A percentile compares a stretch with the other conserved stretches of the same genome.
These are phyloP conservation scores for Podospora conica DNA, from an alignment of 495 filamentous ascomycete species.

Conservation along the genomic window DNA sequence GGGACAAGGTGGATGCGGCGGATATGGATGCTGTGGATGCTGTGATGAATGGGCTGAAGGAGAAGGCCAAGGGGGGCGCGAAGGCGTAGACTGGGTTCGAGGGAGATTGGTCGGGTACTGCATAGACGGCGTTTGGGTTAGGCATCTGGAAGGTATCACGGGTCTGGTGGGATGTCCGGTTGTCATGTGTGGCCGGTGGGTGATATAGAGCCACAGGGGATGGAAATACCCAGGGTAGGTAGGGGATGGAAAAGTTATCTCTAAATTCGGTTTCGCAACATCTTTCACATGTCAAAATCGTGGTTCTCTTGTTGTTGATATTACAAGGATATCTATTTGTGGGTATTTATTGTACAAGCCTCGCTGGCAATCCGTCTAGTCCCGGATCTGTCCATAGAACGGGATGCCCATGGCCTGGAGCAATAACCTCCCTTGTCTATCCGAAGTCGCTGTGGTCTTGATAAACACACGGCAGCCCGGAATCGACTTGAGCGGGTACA, in stretches of 20 bases:
- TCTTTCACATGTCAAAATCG: background rate
- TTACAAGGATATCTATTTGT: slow-evolving; percentile 12
- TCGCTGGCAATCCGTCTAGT: slow-evolving; percentile 24
- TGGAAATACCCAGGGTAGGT: background rate
- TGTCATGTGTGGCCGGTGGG: background rate
- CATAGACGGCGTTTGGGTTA: slow-evolving; percentile 34
- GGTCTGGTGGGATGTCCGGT: background rate
- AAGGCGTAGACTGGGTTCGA: background rate
- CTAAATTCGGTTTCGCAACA: background rate
- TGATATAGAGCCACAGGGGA: background rate
- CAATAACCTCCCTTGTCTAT: slow-evolving; percentile 84
- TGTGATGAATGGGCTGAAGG: slow-evolving; percentile 61
- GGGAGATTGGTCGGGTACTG: slow-evolving; percentile 10
- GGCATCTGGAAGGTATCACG: background rate
- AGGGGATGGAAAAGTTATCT: background rate
- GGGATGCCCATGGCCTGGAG: slow-evolving; percentile 76
- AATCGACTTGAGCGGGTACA: slow-evolving; percentile 58
- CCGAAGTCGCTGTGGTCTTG: slow-evolving; percentile 82
- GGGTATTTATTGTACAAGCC: slow-evolving; percentile 18
- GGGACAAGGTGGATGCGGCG: slow-evolving; percentile 54
- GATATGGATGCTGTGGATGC: slow-evolving; percentile 82
- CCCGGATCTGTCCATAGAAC: slow-evolving; percentile 64
- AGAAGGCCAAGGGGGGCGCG: slow-evolving; percentile 33
- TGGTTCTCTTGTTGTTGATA: slow-evolving; percentile 10
- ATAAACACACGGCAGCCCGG: slow-evolving; percentile 81